Evolutionary conservation across 345 rosid species (phyloP), one percentile per base, ranked within the genome.

Genomic region (Brassica nigra): DNA sequence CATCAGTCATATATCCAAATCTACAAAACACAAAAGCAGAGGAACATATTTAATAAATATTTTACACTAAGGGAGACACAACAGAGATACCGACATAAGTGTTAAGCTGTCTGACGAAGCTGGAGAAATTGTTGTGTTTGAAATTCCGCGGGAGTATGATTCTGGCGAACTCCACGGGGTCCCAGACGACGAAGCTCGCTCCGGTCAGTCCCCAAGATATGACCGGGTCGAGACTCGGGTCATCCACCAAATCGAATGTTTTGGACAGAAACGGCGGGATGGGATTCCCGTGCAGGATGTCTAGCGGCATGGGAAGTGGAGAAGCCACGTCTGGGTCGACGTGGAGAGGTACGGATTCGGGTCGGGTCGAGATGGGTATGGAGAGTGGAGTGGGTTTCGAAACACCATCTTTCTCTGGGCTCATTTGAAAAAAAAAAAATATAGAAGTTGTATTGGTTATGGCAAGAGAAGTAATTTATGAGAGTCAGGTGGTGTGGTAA

Each of bases 61-160:
- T 61, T 15, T 12, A 28, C 64, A 61, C 6, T 4, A 28, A 12
- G 2, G 4, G 36, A 29, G 66, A 29, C 62, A 83, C 80, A 1
- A 62, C 76, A 85, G 74, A 64, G 74, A 87, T 95, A 92, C 98
- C 84, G 78, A 95, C 99, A 74, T 93, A 95, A 86, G 99, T 95
- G 82, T 93, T 95, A 68, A 95, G 90, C 85, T 95, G 99, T 68
- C 99, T 87, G 76, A 95, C 95, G 75, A 95, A 95, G 81, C 99
- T 95, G 81, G 99, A 93, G 89, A 95, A 93, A 65, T 95, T 95
- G 80, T 88, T 89, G 86, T 95, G 99, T 90, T 95, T 95, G 90
- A 95, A 95, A 67, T 88, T 88, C 70, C 93, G 75, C 0, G 99
- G 99, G 59, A 95, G 97, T 10, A 91, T 82, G 74, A 81, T 23